These are phyloP conservation scores for Trifolium subterraneum DNA, from an alignment of 306 rosid species.

Conservation along the genomic window DNA sequence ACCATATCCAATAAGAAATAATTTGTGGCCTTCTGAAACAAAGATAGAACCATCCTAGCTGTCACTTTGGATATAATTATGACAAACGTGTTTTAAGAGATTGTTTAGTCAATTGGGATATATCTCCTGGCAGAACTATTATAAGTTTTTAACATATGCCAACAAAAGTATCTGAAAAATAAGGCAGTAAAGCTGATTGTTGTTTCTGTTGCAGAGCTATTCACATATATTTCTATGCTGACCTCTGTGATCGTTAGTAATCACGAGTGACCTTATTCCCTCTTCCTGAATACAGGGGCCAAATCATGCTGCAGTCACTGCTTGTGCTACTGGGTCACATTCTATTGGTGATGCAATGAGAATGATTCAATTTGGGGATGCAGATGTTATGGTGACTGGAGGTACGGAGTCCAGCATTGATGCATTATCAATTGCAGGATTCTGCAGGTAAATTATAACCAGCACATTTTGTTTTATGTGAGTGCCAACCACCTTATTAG, in stretches of 20 bases:
- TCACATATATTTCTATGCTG: conserved; percentile 10
- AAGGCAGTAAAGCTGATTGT: conserved; percentile 35
- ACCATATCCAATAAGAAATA: conserved; percentile 23
- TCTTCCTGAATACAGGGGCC: conserved; percentile 68
- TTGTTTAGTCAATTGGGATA: conserved; percentile 12
- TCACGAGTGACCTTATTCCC: conserved; percentile 22
- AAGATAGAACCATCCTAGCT: conserved; percentile 1
- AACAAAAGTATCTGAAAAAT: conserved; percentile 11
- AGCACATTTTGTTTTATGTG: conserved; percentile 14
- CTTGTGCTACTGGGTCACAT: conserved; percentile 96
- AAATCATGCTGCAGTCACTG: conserved; percentile 94
- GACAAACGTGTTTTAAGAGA: conserved; percentile 25
- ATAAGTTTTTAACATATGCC: conserved; percentile 12
- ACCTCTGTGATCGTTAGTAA: conserved; percentile 23
- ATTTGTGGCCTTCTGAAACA: conserved; percentile 22
- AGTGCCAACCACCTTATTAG: conserved; percentile 6
- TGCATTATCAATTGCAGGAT: conserved; percentile 90
- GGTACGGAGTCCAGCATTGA: conserved; percentile 98
- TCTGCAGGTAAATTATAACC: conserved; percentile 67
- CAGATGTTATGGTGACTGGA: conserved; percentile 97
- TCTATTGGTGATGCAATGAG: conserved; percentile 94
- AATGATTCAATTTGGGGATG: conserved; percentile 97
- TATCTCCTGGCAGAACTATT: conserved; percentile 12
- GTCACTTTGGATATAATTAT: conserved; percentile 29
- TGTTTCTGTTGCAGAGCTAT: conserved; percentile 23